Percentiles rank a stretch among this genome's conserved stretches.
These are phyloP conservation scores for Westerdykella ornata DNA, from an alignment of 2,329 filamentous ascomycete genomes.

Conservation along the genomic window DNA sequence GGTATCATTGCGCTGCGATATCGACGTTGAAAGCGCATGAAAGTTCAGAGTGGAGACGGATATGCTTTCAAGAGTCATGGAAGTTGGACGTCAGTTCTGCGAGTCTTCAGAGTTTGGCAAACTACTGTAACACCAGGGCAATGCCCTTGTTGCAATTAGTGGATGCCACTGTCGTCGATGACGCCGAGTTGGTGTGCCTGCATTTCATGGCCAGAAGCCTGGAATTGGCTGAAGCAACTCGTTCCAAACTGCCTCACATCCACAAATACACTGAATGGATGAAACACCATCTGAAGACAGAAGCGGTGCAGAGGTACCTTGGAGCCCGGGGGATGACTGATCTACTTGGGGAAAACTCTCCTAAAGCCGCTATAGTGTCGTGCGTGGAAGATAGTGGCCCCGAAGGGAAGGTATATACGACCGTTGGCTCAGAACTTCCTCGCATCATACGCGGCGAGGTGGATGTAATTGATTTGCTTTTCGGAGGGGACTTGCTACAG, in stretches of 20 bases:
- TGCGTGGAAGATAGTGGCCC: not conserved
- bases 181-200: not conserved
- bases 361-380: not conserved
- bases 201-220: slow-evolving; percentile 1
- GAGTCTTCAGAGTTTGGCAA: not conserved
- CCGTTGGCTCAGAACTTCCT: not conserved
- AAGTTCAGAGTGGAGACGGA: not conserved
- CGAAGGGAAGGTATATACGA: slow-evolving; percentile 8
- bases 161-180: not conserved
- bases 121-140: not conserved
- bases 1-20: too few relatives aligned
- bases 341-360: too few relatives aligned
- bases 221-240: not conserved
- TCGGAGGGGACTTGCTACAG: slow-evolving; percentile 6
- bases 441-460: not conserved
- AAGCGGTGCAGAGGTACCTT: not conserved
- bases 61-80: not conserved
- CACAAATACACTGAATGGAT: slow-evolving; percentile 2
- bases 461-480: not conserved
- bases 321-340: not conserved
- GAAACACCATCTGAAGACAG: not conserved
- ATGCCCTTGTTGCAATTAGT: not conserved
- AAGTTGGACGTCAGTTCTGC: not conserved
- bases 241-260: not conserved
- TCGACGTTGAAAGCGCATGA: too few relatives aligned